Evolutionary conservation across 192 early-diverging fungal species (phyloP).

Genomic region (Cladochytrium replicatum): DNA sequence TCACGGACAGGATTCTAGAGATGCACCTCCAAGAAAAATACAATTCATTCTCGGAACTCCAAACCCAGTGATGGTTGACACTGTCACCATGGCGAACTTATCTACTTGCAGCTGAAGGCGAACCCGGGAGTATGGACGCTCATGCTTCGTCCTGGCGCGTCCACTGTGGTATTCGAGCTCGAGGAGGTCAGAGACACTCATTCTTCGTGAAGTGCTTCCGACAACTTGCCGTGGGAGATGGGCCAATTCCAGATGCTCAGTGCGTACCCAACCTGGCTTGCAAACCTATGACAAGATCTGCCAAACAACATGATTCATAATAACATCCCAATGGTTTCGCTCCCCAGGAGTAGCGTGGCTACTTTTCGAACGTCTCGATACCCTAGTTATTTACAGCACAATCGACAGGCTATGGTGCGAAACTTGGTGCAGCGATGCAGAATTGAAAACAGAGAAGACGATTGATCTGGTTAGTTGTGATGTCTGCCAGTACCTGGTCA

Average conservation of each 20-base stretch:
- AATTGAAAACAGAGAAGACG: conserved; percentile 77
- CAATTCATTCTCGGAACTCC: conserved; percentile 79
- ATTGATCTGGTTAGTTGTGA: conserved; percentile 87
- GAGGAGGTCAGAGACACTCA: conserved; percentile 45
- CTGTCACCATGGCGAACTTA: conserved; percentile 97
- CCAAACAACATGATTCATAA: conserved; percentile 93
- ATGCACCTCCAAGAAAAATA: conserved; percentile 76
- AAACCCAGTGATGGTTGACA: conserved; percentile 63
- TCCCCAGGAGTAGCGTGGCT: conserved; percentile 83
- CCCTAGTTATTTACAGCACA: background rate
- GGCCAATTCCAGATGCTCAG: conserved; percentile 87
- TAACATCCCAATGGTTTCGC: conserved; percentile 81
- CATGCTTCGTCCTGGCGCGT: conserved; percentile 68
- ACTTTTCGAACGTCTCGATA: background rate
- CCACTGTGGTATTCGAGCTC: conserved; percentile 66
- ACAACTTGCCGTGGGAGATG: conserved; percentile 86
- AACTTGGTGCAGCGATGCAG: conserved; percentile 92
- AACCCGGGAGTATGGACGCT: conserved; percentile 84
- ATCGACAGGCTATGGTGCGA: conserved; percentile 82
- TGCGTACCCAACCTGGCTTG: conserved; percentile 73
- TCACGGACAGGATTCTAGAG: conserved; percentile 65
- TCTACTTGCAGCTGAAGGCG: conserved; percentile 93
- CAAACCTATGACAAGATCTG: conserved; percentile 96
- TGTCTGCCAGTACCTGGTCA: background rate
- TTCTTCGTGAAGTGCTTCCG: too few species aligned